These are phyloP conservation scores for Neonectria punicea DNA, from an alignment of 2,329 filamentous ascomycete genomes.

Conservation along the genomic window DNA sequence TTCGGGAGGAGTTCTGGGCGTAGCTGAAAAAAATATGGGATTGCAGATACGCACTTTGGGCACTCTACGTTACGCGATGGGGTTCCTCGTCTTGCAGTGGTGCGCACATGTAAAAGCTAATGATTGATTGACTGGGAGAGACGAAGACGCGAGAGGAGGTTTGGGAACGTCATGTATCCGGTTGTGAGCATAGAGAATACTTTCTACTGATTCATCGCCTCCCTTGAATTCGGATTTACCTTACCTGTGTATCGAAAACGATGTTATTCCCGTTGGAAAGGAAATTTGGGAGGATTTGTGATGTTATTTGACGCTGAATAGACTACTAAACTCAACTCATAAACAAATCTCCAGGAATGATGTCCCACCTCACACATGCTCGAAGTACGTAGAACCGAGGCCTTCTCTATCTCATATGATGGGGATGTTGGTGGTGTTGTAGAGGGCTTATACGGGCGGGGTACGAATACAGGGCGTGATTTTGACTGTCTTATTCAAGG, in stretches of 20 bases:
- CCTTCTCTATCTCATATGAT: not conserved
- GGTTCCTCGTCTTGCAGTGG: not conserved
- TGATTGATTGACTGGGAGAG: not conserved
- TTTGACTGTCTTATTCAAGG: not conserved
- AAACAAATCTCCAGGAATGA: not conserved
- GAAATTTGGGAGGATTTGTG: no score
- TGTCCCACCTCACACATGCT: not conserved
- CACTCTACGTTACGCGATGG: not conserved
- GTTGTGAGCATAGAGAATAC: not conserved
- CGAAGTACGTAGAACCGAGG: not conserved
- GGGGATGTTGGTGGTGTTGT: not conserved
- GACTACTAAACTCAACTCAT: not conserved
- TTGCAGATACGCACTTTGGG: not conserved
- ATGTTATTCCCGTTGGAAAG: no score
- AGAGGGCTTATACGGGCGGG: not conserved
- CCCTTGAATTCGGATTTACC: not conserved
- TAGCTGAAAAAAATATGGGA: not conserved
- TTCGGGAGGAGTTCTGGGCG: not conserved
- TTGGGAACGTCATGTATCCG: not conserved
- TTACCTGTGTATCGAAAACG: no score
- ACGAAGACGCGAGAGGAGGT: not conserved
- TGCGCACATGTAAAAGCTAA: slow-evolving; percentile 1
- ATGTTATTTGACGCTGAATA: not conserved
- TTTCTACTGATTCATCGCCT: no score
- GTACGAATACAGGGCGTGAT: not conserved